phyloP scores from a whole-genome alignment of 352 stramenopile species.

The Pythium dissimile region DNA sequence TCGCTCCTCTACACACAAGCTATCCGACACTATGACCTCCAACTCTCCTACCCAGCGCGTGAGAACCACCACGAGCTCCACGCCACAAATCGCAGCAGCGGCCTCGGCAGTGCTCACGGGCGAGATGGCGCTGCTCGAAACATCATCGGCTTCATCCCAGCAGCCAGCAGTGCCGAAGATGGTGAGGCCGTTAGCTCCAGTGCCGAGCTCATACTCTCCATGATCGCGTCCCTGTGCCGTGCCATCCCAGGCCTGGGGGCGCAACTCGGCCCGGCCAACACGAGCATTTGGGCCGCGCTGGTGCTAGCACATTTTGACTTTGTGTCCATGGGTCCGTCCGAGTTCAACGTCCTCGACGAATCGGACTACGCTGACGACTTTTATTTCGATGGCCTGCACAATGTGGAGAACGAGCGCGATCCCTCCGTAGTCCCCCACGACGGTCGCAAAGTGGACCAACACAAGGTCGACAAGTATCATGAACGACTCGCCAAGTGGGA shows the following conservation, averaged over 20 bases:
- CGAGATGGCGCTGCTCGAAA: slow-evolving; percentile 1
- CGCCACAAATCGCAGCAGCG: too few species aligned
- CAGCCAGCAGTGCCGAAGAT: not conserved
- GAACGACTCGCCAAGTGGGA: too few species aligned
- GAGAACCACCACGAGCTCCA: too few species aligned
- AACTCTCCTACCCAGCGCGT: too few species aligned
- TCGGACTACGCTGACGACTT: too few species aligned
- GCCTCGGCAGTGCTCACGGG: not conserved
- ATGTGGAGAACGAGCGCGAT: not conserved
- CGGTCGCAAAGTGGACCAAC: not conserved
- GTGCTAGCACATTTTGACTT: slow-evolving; percentile 6
- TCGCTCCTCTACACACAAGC: too few species aligned
- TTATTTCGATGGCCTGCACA: too few species aligned
- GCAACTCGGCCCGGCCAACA: not conserved
- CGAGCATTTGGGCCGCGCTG: not conserved
- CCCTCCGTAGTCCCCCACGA: not conserved
- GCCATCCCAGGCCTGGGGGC: not conserved
- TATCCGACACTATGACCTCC: too few species aligned
- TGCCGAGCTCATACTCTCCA: not conserved
- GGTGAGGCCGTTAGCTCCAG: not conserved
- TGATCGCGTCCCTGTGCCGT: not conserved
- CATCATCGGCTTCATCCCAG: not conserved
- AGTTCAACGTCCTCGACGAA: slow-evolving; percentile 1
- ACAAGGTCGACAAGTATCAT: too few species aligned
- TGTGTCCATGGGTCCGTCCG: not conserved